phyloP scores from a whole-genome alignment of 2,329 filamentous ascomycete species.

The Colletotrichum shisoi region DNA sequence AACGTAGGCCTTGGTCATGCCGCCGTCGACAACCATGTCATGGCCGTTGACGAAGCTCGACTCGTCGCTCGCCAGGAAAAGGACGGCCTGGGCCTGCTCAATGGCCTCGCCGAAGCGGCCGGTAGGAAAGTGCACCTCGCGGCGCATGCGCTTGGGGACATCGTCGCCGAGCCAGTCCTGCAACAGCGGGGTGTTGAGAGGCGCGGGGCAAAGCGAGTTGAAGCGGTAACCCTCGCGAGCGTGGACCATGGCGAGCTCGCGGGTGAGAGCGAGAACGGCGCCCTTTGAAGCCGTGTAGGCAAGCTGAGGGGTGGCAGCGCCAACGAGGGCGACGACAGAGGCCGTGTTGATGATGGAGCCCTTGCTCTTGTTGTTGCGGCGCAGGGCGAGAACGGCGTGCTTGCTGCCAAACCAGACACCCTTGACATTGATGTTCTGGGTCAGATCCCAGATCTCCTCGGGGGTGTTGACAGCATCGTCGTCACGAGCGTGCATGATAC shows the following conservation, averaged over 20 bases:
- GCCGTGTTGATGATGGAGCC: slow-evolving; percentile 93
- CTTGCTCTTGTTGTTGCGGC: slow-evolving; percentile 78
- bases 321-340: slow-evolving; percentile 85
- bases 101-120: slow-evolving; percentile 93
- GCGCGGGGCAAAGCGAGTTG: slow-evolving; percentile 89
- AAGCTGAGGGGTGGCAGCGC: slow-evolving; percentile 85
- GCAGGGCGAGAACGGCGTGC: slow-evolving; percentile 83
- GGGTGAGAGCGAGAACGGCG: slow-evolving; percentile 86
- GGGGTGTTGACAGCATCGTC: slow-evolving; percentile 83
- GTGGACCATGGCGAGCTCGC: slow-evolving; percentile 91
- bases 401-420: slow-evolving; percentile 97
- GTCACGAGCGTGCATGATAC: slow-evolving; percentile 91
- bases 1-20: slow-evolving; percentile 92
- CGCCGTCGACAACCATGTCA: slow-evolving; percentile 95
- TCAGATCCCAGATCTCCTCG: slow-evolving; percentile 92
- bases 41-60: slow-evolving; percentile 88
- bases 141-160: slow-evolving; percentile 77
- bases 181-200: slow-evolving; percentile 88
- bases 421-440: slow-evolving; percentile 95
- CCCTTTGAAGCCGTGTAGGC: slow-evolving; percentile 96
- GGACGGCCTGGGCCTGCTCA: slow-evolving; percentile 87
- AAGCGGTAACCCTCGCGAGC: slow-evolving; percentile 88
- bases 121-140: slow-evolving; percentile 88
- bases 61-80: slow-evolving; percentile 89
- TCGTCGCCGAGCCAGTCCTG: slow-evolving; percentile 96